Base-by-base conservation (phyloP, 2,329 filamentous ascomycete genomes). In the Endothia cerciana region DNA sequence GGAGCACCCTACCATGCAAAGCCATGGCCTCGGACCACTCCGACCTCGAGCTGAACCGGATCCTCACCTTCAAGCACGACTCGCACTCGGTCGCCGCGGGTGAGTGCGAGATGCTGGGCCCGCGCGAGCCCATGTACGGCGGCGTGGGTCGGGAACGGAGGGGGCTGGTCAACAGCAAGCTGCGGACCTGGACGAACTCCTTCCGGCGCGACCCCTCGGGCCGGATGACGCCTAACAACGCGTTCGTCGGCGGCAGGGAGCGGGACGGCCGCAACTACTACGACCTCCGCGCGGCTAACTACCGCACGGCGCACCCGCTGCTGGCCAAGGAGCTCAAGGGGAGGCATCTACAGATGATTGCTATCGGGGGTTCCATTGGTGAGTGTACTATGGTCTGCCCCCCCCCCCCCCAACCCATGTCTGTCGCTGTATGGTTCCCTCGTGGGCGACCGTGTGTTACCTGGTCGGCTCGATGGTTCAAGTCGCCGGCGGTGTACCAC, bases 271-370 rank as follows among this genome's bases (percentile, higher is more conserved):
- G 77, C 1, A 82, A 85, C 65, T 85, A 85, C 73, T 88, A 83
- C 70, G 85, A 88, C 72, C 70, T 88, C 61, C 82, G 81, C 36
- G 77, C 79, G 71, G 87, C 86, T 58, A 85, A 92, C 74, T 79
- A 92, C 70, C 89, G 93, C 74, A 94, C 92, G 1, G 91, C 92
- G 4, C 85, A 89, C 70, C 90, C 91, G 56, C 88, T 90, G 8
- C 83, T 98, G 60, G 87, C 91, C 60, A 85, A 93, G 73, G 89
- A 88, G 76, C 79, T 97, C 71, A 95, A 96, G 79, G 88, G 89
- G 25, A 85, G 93, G 58, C 94, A 98, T 81, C 76, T 97, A 75
- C 94, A 97, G 81, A 97, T 97, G 94, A 97, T 97, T 82, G 94
- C 94, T 17, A 97, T 97, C 71, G 93, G 93, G 72, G 94, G 94